Percentiles rank a stretch among this genome's conserved stretches.
phyloP scores from a whole-genome alignment of 768 basidiomycete genomes.

The Xerocomellus intermedius region DNA sequence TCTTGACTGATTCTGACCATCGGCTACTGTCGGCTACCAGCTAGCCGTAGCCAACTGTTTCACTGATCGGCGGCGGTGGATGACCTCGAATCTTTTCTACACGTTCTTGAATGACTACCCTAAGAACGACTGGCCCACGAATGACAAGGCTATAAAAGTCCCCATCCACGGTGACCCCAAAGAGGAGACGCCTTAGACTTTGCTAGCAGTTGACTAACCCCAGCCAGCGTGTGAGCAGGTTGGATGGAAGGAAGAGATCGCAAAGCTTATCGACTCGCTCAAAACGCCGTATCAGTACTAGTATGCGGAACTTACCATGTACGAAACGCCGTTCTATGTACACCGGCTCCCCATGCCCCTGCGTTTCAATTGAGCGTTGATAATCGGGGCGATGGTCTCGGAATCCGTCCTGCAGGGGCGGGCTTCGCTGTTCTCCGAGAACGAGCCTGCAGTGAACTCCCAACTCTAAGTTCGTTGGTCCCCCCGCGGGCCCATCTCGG shows the following conservation, averaged over 20 bases:
- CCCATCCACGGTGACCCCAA: background rate
- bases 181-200: background rate
- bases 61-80: background rate
- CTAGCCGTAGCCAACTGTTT: background rate
- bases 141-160: background rate
- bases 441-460: background rate
- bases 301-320: background rate
- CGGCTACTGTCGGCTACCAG: too few species aligned
- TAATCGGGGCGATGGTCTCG: background rate
- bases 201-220: background rate
- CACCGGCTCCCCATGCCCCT: background rate
- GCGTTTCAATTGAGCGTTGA: conserved; percentile 1
- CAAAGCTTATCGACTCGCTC: background rate
- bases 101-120: background rate
- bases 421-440: too few species aligned
- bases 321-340: background rate
- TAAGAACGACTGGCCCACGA: background rate
- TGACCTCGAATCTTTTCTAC: background rate
- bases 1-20: too few species aligned
- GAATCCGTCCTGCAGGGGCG: too few species aligned
- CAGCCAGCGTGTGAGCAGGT: too few species aligned
- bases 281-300: background rate
- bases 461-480: background rate
- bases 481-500: background rate
- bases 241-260: background rate